These are phyloP conservation scores for Chalaropsis ovoidea DNA, from an alignment of 2,329 filamentous ascomycete genomes.

Conservation along the genomic window DNA sequence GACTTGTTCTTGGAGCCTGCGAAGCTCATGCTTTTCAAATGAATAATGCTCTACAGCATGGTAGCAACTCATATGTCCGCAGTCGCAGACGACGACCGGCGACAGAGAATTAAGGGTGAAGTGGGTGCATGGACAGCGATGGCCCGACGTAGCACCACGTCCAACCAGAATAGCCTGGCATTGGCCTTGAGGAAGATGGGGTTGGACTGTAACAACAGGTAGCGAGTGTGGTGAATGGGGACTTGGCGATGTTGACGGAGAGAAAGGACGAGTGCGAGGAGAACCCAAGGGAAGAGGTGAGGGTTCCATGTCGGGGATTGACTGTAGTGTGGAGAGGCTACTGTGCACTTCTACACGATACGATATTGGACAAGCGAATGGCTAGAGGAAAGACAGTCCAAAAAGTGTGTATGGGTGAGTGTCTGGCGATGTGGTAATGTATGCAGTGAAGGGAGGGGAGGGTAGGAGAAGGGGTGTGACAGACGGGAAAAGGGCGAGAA, in stretches of 20 bases:
- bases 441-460: too few species aligned
- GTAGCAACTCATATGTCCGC: slow-evolving; percentile 51
- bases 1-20: slow-evolving; percentile 40
- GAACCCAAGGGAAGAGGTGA: slow-evolving; percentile 19
- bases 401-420: too few species aligned
- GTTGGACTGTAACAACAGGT: slow-evolving; percentile 28
- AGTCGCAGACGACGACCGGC: slow-evolving; percentile 47
- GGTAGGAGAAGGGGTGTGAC: neutral
- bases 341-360: slow-evolving; percentile 5
- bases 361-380: neutral
- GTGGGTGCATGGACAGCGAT: slow-evolving; percentile 49
- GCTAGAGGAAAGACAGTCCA: neutral
- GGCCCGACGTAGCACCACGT: slow-evolving; percentile 44
- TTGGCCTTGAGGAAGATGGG: slow-evolving; percentile 45
- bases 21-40: slow-evolving; percentile 40
- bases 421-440: too few species aligned
- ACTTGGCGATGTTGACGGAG: neutral
- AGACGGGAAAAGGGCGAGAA: neutral
- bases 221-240: slow-evolving; percentile 28
- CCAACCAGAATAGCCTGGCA: slow-evolving; percentile 50
- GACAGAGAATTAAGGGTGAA: slow-evolving; percentile 46
- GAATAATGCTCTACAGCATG: slow-evolving; percentile 43
- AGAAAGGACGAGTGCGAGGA: neutral
- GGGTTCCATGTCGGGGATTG: slow-evolving; percentile 22
- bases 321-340: neutral